Percentiles rank a stretch among this genome's conserved stretches.
These are phyloP conservation scores for Myxozyma monticola DNA, from an alignment of 805 yeast genomes.

Conservation along the genomic window DNA sequence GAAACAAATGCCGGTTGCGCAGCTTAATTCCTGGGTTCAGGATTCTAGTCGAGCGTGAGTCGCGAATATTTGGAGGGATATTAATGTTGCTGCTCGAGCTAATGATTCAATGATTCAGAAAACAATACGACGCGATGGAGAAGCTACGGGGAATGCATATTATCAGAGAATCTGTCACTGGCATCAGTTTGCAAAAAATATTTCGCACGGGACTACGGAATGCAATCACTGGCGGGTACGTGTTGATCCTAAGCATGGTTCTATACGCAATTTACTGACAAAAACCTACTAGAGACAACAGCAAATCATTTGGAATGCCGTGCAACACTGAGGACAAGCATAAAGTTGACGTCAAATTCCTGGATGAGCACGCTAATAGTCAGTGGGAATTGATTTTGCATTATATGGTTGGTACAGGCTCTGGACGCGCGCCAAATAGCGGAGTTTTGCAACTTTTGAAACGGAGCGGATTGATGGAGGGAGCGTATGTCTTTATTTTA, in stretches of 20 bases:
- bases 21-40: constrained; percentile 75
- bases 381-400: constrained; percentile 96
- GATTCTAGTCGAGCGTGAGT: constrained; percentile 50
- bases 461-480: constrained; percentile 85
- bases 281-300: constrained; percentile 40
- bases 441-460: constrained; percentile 75
- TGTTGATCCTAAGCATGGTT: background rate
- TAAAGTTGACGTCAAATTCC: constrained; percentile 59
- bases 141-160: constrained; percentile 75
- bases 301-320: constrained; percentile 75
- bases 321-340: constrained; percentile 57
- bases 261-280: background rate
- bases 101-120: constrained; percentile 42
- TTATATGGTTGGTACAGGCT: constrained; percentile 94
- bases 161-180: constrained; percentile 56
- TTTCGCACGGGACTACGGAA: constrained; percentile 74
- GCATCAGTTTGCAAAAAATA: constrained; percentile 62
- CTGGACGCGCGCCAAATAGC: constrained; percentile 66
- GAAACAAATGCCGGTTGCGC: constrained; percentile 63
- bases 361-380: constrained; percentile 76
- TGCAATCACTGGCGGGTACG: constrained; percentile 78
- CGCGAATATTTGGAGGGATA: background rate
- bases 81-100: background rate
- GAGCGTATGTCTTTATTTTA: constrained; percentile 23
- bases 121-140: constrained; percentile 75